A percentile compares a stretch with the other conserved stretches of the same genome.
These are phyloP conservation scores for Pythium volutum DNA, from an alignment of 352 stramenopile species.

Conservation along the genomic window DNA sequence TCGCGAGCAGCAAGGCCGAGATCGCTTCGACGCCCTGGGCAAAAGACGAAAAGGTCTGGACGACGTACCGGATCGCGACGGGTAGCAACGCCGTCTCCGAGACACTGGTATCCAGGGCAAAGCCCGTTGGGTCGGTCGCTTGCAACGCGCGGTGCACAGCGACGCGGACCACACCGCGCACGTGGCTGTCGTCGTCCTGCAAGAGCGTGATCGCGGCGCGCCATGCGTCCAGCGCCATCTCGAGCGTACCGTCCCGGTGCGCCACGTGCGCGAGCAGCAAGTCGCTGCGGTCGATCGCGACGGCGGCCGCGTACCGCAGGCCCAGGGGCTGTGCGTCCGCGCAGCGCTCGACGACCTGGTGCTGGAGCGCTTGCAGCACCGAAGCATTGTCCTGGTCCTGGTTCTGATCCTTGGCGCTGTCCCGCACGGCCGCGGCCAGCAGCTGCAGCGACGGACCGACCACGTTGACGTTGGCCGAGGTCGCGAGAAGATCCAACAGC, in stretches of 20 bases:
- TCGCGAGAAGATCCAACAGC: conserved; percentile 27
- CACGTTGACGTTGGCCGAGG: conserved; percentile 49
- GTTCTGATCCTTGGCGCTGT: conserved; percentile 8
- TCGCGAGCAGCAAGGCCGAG: conserved; percentile 30
- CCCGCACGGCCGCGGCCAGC: conserved; percentile 40
- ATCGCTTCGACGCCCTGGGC: conserved; percentile 29
- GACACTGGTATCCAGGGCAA: not conserved
- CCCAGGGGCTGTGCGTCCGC: conserved; percentile 55
- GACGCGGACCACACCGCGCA: conserved; percentile 28
- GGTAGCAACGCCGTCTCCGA: conserved; percentile 66
- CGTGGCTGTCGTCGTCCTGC: conserved; percentile 62
- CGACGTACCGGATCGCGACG: conserved; percentile 44
- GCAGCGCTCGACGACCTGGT: conserved; percentile 46
- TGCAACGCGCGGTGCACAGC: conserved; percentile 39
- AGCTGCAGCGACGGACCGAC: conserved; percentile 55
- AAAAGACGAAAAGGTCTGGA: conserved; percentile 32
- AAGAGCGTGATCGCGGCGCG: conserved; percentile 54
- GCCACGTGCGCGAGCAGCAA: conserved; percentile 32
- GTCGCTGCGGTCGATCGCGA: conserved; percentile 44
- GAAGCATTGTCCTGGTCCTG: too few species aligned
- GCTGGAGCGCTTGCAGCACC: conserved; percentile 12
- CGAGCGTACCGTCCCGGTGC: conserved; percentile 2
- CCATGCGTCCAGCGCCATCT: conserved; percentile 52
- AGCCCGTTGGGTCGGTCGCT: not conserved
- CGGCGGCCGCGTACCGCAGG: conserved; percentile 54